These are phyloP conservation scores for Pterocarpus macrocarpus DNA, from an alignment of 306 rosid species.

Conservation along the genomic window DNA sequence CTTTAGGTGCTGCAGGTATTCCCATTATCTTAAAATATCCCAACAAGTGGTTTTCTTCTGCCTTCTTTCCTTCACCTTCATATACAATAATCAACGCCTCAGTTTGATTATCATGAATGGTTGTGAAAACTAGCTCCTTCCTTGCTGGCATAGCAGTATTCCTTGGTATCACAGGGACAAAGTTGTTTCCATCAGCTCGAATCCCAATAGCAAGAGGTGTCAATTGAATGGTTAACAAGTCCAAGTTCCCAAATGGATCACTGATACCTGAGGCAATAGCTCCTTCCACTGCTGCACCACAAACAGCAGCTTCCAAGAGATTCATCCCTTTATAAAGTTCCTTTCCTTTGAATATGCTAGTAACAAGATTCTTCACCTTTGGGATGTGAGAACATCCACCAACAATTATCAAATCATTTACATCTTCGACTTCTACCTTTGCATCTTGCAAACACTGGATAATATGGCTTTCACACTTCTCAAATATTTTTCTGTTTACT, in stretches of 20 bases:
- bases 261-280: conserved; percentile 80
- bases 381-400: conserved; percentile 93
- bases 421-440: conserved; percentile 63
- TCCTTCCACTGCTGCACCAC: conserved; percentile 90
- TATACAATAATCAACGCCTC: conserved; percentile 77
- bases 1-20: conserved; percentile 74
- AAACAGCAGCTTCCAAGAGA: conserved; percentile 83
- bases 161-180: conserved; percentile 72
- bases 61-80: conserved; percentile 74
- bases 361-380: conserved; percentile 63
- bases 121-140: conserved; percentile 75
- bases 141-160: conserved; percentile 81
- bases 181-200: conserved; percentile 67
- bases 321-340: conserved; percentile 70
- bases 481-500: conserved; percentile 71
- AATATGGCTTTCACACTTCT: conserved; percentile 70
- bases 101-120: conserved; percentile 74
- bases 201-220: conserved; percentile 85
- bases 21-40: conserved; percentile 82
- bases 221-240: conserved; percentile 78
- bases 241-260: conserved; percentile 85
- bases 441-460: conserved; percentile 78
- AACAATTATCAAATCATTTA: conserved; percentile 70
- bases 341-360: conserved; percentile 50
- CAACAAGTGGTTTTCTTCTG: conserved; percentile 73